Evolutionary conservation across 2,329 filamentous ascomycete species (phyloP).

Genomic region (Xylaria sp.): DNA sequence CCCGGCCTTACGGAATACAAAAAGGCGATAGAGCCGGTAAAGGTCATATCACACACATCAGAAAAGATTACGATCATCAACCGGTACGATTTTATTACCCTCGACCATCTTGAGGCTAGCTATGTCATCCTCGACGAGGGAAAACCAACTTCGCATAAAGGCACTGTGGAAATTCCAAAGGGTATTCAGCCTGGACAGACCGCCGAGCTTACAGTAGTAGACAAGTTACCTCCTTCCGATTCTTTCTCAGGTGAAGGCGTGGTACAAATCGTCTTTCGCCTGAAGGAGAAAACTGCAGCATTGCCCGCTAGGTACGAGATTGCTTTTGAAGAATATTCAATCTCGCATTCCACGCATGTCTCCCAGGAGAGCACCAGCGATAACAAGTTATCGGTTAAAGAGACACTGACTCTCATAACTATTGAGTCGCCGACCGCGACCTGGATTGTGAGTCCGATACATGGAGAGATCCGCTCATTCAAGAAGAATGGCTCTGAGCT

Average conservation of each 20-base stretch:
- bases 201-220: slow-evolving; percentile 33
- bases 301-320: slow-evolving; percentile 38
- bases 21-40: slow-evolving; percentile 55
- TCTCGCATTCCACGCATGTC: slow-evolving; percentile 16
- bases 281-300: slow-evolving; percentile 31
- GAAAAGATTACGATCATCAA: slow-evolving; percentile 43
- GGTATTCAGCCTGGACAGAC: slow-evolving; percentile 37
- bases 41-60: slow-evolving; percentile 46
- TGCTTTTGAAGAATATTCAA: slow-evolving; percentile 39
- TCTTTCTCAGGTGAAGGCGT: slow-evolving; percentile 31
- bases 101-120: slow-evolving; percentile 48
- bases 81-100: slow-evolving; percentile 48
- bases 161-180: slow-evolving; percentile 35
- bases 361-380: slow-evolving; percentile 19
- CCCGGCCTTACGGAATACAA: slow-evolving; percentile 52
- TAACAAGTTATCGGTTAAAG: slow-evolving; percentile 32
- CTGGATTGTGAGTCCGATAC: slow-evolving; percentile 38
- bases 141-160: slow-evolving; percentile 32
- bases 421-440: slow-evolving; percentile 33
- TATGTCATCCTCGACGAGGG: slow-evolving; percentile 39
- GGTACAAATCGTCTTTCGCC: slow-evolving; percentile 38
- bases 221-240: background rate
- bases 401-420: slow-evolving; percentile 35
- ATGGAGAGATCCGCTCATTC: slow-evolving; percentile 36
- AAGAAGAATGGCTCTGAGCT: slow-evolving; percentile 37